Evolutionary conservation across 306 rosid genomes (phyloP).

Genomic region (Vigna hirtella): DNA sequence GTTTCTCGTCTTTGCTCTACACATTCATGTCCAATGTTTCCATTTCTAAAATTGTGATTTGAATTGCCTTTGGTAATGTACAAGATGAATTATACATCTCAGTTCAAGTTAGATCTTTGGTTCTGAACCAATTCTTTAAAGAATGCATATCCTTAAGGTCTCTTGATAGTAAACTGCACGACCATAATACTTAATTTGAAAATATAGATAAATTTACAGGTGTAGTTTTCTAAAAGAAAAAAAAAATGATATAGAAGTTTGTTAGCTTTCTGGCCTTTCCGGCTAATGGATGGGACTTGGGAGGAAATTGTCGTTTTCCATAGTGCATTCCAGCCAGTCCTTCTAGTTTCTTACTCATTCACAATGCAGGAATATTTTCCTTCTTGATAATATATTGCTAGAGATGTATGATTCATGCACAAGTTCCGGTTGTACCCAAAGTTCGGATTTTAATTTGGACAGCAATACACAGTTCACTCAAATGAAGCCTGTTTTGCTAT

Average conservation of each 20-base stretch:
- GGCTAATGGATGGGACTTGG: neutral
- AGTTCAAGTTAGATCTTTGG: conserved; percentile 10
- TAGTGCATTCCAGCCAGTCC: neutral
- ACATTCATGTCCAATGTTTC: conserved; percentile 1
- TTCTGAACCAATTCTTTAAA: neutral
- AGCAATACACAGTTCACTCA: neutral
- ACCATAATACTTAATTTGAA: conserved; percentile 10
- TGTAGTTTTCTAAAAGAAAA: neutral
- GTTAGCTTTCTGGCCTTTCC: neutral
- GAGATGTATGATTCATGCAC: neutral
- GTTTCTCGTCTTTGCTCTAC: neutral
- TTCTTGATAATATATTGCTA: conserved; percentile 4
- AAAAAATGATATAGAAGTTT: neutral
- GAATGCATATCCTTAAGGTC: conserved; percentile 1
- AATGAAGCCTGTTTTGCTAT: conserved; percentile 20
- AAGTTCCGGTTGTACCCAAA: neutral
- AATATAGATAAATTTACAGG: neutral
- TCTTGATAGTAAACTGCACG: neutral
- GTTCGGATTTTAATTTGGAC: neutral
- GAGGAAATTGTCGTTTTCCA: neutral
- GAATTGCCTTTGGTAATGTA: neutral
- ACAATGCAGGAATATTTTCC: neutral
- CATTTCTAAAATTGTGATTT: neutral
- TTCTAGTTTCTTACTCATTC: conserved; percentile 1
- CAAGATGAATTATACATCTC: neutral